phyloP scores from a whole-genome alignment of 192 early-diverging fungal genomes.

The Coemansia sp. region DNA sequence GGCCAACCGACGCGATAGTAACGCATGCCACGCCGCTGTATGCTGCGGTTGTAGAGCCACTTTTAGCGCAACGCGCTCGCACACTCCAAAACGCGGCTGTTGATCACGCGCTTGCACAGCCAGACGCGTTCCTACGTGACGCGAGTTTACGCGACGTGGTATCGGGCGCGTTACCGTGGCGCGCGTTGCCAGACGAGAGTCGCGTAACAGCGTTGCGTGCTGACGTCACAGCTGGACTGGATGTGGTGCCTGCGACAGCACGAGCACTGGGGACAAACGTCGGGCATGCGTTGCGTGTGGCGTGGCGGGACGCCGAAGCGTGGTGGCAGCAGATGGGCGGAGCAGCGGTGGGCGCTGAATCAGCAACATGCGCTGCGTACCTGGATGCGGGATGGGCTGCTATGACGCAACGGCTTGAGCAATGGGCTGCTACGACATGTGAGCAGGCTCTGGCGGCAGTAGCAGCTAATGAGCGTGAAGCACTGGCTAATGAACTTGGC shows the following conservation, averaged over 20 bases:
- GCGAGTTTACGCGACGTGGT: conserved; percentile 11
- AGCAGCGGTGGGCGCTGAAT: conserved; percentile 22
- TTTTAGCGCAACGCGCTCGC: conserved; percentile 20
- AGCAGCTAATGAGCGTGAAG: not conserved
- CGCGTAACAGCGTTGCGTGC: conserved; percentile 2
- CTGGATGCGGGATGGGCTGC: conserved; percentile 24
- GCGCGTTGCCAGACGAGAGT: not conserved
- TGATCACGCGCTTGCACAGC: conserved; percentile 16
- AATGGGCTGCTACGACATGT: conserved; percentile 8
- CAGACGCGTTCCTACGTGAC: conserved; percentile 13
- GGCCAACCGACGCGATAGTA: conserved; percentile 12
- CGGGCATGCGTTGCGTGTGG: conserved; percentile 7
- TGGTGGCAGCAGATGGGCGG: conserved; percentile 50
- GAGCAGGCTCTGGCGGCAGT: not conserved
- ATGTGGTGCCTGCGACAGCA: conserved; percentile 20
- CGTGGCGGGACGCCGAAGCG: conserved; percentile 31
- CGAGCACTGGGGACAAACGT: conserved; percentile 11
- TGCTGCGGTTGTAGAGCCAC: conserved; percentile 23
- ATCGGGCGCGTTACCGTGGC: conserved; percentile 40
- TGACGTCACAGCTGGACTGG: conserved; percentile 13
- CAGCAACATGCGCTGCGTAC: conserved; percentile 13
- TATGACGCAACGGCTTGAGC: conserved; percentile 16
- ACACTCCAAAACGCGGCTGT: conserved; percentile 12
- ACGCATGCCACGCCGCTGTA: conserved; percentile 11
- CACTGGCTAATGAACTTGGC: not conserved